Conservation (phyloP, 352 stramenopile species). For the Pythium rishiriense region DNA sequence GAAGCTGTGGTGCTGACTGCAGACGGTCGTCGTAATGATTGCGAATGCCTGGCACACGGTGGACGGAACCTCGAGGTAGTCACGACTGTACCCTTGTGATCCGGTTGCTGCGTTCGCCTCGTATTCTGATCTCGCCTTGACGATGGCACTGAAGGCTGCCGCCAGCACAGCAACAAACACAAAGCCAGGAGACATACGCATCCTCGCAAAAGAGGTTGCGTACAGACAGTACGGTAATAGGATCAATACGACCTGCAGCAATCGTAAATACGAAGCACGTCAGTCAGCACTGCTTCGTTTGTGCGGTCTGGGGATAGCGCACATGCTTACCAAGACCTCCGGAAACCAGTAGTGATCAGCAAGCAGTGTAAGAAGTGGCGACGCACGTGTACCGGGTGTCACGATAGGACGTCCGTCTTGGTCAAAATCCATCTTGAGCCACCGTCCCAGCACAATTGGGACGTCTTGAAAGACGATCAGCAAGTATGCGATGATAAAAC, state of each 20-base stretch:
- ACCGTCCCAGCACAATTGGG: slow-evolving; percentile 38
- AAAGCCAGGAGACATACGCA: slow-evolving; percentile 30
- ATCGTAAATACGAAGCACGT: not conserved
- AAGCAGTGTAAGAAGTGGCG: slow-evolving; percentile 29
- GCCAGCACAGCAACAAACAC: slow-evolving; percentile 30
- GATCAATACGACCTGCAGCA: slow-evolving; percentile 30
- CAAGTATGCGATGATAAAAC: slow-evolving; percentile 45
- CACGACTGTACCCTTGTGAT: slow-evolving; percentile 35
- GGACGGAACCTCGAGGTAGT: slow-evolving; percentile 55
- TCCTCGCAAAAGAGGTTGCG: slow-evolving; percentile 33
- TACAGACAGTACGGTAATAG: slow-evolving; percentile 44
- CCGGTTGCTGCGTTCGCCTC: slow-evolving; percentile 21
- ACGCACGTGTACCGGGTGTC: slow-evolving; percentile 12
- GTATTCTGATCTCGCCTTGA: slow-evolving; percentile 33
- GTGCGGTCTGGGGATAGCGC: not conserved
- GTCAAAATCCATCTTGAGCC: slow-evolving; percentile 39
- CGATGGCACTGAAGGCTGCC: slow-evolving; percentile 34
- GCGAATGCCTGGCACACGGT: slow-evolving; percentile 50
- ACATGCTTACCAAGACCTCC: slow-evolving; percentile 9
- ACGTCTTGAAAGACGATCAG: slow-evolving; percentile 44
- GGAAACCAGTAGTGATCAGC: slow-evolving; percentile 23
- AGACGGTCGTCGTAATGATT: slow-evolving; percentile 41
- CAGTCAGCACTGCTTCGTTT: not conserved
- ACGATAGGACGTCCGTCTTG: slow-evolving; percentile 24
- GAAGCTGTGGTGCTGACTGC: slow-evolving; percentile 57